phyloP scores from a whole-genome alignment of 306 rosid genomes.

The Prunus armeniaca region DNA sequence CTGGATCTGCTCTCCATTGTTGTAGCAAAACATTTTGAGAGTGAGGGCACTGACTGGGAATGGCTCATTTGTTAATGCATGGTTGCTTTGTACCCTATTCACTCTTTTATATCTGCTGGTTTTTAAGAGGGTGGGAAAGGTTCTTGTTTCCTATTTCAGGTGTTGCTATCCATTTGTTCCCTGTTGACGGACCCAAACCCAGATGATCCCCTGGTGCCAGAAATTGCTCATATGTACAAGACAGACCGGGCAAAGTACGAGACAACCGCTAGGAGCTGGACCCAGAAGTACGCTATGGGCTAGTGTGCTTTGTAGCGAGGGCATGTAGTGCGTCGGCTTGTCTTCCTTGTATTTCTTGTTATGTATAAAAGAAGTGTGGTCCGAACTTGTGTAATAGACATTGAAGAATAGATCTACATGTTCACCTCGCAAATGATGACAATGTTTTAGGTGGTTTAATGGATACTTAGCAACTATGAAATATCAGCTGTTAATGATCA shows the following conservation, averaged over 20 bases:
- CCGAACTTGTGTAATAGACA: slow-evolving; percentile 35
- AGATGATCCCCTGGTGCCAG: slow-evolving; percentile 81
- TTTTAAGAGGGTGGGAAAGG: slow-evolving; percentile 65
- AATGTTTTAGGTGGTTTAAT: slow-evolving; percentile 1
- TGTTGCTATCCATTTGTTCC: slow-evolving; percentile 81
- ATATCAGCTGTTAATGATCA: slow-evolving; percentile 14
- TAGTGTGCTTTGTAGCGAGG: slow-evolving; percentile 37
- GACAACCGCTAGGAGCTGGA: slow-evolving; percentile 92
- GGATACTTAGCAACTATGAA: slow-evolving; percentile 9
- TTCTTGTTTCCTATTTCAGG: slow-evolving; percentile 59
- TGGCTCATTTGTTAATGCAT: slow-evolving; percentile 23
- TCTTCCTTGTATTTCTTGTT: slow-evolving; percentile 17
- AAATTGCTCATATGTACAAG: slow-evolving; percentile 82
- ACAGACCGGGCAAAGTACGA: slow-evolving; percentile 78
- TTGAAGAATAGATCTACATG: slow-evolving; percentile 27
- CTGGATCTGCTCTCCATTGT: slow-evolving; percentile 1
- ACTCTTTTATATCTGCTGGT: slow-evolving; percentile 31
- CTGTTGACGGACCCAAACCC: slow-evolving; percentile 88
- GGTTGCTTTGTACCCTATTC: slow-evolving; percentile 21
- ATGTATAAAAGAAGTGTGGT: slow-evolving; percentile 42
- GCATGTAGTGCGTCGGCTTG: slow-evolving; percentile 31
- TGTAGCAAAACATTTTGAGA: slow-evolving; percentile 3
- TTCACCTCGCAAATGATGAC: slow-evolving; percentile 16
- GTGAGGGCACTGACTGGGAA: background rate
- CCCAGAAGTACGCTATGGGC: slow-evolving; percentile 92